phyloP scores from a whole-genome alignment of 768 basidiomycete genomes.

The Filobasidium wieringae region DNA sequence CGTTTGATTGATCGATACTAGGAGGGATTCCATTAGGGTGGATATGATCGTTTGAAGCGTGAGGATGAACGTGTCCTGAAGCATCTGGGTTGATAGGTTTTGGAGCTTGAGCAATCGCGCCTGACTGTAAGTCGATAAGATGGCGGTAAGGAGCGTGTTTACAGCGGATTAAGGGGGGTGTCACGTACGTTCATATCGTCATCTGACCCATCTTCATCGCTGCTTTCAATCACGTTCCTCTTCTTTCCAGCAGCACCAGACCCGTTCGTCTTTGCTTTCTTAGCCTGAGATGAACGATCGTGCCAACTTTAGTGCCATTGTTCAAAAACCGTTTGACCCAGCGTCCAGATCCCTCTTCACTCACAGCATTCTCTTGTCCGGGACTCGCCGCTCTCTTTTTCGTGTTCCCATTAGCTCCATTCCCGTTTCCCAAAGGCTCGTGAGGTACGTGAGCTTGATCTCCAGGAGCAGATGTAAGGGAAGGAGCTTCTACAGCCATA shows the following conservation, averaged over 20 bases:
- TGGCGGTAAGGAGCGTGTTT: background rate
- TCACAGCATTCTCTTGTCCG: background rate
- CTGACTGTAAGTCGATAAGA: background rate
- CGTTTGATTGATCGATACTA: background rate
- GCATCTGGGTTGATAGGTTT: background rate
- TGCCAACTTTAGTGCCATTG: background rate
- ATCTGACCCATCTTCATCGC: conserved; percentile 13
- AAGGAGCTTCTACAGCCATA: conserved; percentile 15
- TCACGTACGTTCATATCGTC: background rate
- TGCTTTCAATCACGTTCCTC: conserved; percentile 5
- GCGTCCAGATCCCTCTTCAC: background rate
- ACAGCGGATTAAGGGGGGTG: background rate
- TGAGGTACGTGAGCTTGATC: conserved; percentile 8
- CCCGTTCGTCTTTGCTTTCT: conserved; percentile 4
- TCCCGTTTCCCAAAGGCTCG: conserved; percentile 4
- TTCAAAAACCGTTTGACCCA: background rate
- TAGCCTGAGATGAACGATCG: background rate
- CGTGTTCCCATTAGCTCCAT: background rate
- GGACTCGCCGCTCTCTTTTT: conserved; percentile 2
- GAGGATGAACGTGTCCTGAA: background rate
- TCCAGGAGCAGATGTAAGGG: background rate
- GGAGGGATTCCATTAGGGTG: background rate
- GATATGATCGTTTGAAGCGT: background rate
- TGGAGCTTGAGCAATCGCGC: background rate
- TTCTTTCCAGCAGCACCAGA: background rate